Base-by-base conservation (phyloP, 441 rosid genomes). In the Geranium incanum region DNA sequence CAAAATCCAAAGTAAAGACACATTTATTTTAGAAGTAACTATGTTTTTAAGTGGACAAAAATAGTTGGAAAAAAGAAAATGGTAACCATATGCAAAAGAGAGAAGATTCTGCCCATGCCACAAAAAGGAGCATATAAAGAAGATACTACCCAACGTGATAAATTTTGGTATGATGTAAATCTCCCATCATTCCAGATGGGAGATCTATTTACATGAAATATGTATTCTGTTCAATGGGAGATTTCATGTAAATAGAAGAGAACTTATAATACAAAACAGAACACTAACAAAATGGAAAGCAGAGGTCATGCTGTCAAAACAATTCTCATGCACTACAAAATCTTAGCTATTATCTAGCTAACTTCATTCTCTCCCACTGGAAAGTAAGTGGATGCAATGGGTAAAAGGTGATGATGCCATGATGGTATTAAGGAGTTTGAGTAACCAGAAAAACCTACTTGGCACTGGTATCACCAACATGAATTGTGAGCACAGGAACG, bases 1-100 rank as follows among this genome's bases (percentile, higher is more conserved):
- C 33, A 15, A 59, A 59, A 59, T 59, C 62, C 62, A 55, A 55
- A 59, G 64, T 59, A 11, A 18, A 18, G 23, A 59, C 64, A 19
- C 6, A 6, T 16, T 7, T 59, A 59, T 28, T 28, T 59, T 59
- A 16, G 64, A 19, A 59, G 64, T 6, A 18, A 59, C 12, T 59
- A 59, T 18, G 64, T 59, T 59, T 28, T 59, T 18, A 59, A 59
- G 16, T 59, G 64, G 33, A 59, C 62, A 55, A 9, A 13, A 45
- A 45, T 45, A 45, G 52, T 45, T 45, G 52, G 9, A 45, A 45
- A 45, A 45, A 45, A 43, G 11, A 43, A 43, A 50, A 50, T 12
- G 5, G n/a, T n/a, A 50, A 12, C 15, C 59, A 50, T 15, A 50
- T n/a, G 18, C 59, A 45, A 45, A 45, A 4, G 19, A 52, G 60